Conservation (phyloP, 257 asterid species). For the Solanum clarkiae region DNA sequence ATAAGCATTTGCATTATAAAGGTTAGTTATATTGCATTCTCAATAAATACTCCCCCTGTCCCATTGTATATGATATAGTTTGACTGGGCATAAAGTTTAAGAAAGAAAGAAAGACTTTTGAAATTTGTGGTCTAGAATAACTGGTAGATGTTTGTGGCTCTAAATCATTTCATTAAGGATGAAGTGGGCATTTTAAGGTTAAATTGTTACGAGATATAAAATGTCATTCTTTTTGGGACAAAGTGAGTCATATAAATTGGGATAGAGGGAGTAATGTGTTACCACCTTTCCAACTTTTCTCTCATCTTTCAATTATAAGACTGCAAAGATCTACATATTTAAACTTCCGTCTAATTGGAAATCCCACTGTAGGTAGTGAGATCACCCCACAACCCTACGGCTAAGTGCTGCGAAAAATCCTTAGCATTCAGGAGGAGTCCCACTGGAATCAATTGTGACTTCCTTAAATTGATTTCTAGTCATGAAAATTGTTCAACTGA, state of each 20-base stretch:
- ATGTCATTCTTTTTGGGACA: no score
- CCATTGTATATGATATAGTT: no score
- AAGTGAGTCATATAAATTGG: no score
- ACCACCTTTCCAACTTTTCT: not conserved
- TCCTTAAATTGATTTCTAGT: not conserved
- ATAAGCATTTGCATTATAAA: not conserved
- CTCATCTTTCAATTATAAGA: not conserved
- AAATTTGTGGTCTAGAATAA: no score
- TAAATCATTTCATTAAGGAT: no score
- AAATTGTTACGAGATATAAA: no score
- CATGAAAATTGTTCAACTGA: not conserved
- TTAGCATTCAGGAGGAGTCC: not conserved
- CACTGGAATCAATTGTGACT: not conserved
- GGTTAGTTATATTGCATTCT: not conserved
- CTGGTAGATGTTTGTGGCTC: no score
- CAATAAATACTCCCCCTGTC: not conserved
- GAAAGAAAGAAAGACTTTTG: no score
- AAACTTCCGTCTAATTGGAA: not conserved
- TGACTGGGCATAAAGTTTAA: no score
- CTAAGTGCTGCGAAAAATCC: not conserved
- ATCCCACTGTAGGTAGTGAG: not conserved
- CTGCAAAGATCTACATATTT: not conserved
- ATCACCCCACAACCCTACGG: not conserved
- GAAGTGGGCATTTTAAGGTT: no score
- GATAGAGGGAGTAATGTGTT: not conserved